phyloP scores from a whole-genome alignment of 805 yeast genomes.

The Saturnispora ahearnii region DNA sequence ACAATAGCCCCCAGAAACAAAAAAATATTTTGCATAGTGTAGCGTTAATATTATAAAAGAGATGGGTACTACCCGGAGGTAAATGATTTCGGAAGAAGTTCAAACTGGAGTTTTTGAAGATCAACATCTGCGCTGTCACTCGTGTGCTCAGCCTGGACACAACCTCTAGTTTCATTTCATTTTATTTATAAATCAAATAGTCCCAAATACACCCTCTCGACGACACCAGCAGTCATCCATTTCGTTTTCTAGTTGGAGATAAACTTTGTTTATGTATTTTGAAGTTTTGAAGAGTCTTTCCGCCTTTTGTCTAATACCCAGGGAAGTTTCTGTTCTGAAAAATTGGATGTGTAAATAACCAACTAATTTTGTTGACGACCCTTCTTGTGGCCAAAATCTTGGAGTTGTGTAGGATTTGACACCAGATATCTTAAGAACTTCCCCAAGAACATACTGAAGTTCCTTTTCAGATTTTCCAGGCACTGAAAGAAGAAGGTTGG shows the following conservation, averaged over 20 bases:
- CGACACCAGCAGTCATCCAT: constrained; percentile 34
- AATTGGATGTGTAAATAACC: constrained; percentile 83
- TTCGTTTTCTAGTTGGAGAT: constrained; percentile 30
- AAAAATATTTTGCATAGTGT: neutral
- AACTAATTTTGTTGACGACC: constrained; percentile 32
- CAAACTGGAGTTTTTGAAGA: neutral
- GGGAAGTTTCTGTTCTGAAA: constrained; percentile 31
- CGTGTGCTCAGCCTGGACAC: neutral
- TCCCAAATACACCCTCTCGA: constrained; percentile 23
- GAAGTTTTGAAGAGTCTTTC: constrained; percentile 21
- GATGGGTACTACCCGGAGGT: no score
- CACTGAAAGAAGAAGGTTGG: constrained; percentile 58
- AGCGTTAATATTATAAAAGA: neutral
- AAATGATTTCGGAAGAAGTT: neutral
- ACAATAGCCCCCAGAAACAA: neutral
- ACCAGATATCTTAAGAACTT: constrained; percentile 63
- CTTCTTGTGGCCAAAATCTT: constrained; percentile 73
- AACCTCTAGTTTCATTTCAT: neutral
- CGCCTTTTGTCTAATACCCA: constrained; percentile 20
- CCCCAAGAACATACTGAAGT: constrained; percentile 57
- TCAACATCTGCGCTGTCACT: neutral
- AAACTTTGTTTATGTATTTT: constrained; percentile 19
- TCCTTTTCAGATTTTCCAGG: constrained; percentile 44
- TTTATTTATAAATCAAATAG: constrained; percentile 7
- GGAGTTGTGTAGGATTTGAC: constrained; percentile 82